Conservation (phyloP, 306 rosid species). For the Cucurbita argyrosperma region DNA sequence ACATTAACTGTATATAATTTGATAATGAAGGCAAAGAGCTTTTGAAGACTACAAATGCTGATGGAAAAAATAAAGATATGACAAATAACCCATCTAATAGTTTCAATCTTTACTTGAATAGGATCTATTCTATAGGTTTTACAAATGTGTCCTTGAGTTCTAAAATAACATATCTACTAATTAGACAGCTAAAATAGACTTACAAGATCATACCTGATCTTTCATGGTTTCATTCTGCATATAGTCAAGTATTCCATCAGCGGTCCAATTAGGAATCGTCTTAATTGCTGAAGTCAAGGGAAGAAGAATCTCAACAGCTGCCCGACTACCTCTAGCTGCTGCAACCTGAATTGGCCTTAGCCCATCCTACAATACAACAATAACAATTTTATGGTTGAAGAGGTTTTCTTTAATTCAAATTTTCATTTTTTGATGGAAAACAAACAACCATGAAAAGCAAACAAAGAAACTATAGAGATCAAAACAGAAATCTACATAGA, state of each 20-base stretch:
- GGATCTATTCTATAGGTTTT: too few relatives aligned
- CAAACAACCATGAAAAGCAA: neutral
- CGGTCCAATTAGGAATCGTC: constrained; percentile 53
- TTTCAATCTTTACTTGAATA: too few relatives aligned
- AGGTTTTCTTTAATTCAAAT: neutral
- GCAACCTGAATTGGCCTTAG: constrained; percentile 67
- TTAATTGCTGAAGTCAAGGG: constrained; percentile 64
- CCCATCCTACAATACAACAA: constrained; percentile 60
- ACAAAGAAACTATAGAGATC: neutral
- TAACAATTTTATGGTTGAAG: neutral
- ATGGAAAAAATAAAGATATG: neutral
- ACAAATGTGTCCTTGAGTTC: too few relatives aligned
- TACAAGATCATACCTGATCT: constrained; percentile 32
- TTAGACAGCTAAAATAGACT: neutral
- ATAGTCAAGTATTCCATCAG: constrained; percentile 52
- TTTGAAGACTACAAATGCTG: neutral
- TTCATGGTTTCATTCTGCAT: constrained; percentile 51
- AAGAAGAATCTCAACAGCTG: constrained; percentile 53
- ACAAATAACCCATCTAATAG: neutral
- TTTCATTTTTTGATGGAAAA: neutral
- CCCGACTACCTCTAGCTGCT: constrained; percentile 56
- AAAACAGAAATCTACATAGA: neutral
- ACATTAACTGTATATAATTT: neutral
- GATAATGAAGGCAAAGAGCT: neutral
- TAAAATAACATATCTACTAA: neutral